Conservation (phyloP, 164 flowering plant species). For the Berberis thunbergii region DNA sequence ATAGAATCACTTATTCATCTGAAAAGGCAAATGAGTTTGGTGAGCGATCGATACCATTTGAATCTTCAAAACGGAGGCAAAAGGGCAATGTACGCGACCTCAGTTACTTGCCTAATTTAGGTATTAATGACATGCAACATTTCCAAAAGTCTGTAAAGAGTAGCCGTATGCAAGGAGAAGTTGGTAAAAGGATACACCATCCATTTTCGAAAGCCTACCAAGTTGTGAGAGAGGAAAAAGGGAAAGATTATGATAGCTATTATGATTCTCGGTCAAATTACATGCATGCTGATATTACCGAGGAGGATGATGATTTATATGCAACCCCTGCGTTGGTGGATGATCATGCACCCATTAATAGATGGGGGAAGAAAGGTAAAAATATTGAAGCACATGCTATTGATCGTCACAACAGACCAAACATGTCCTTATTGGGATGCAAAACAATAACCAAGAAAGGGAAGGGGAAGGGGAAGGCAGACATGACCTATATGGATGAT, state of each 20-base stretch:
- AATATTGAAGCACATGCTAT: conserved; percentile 22
- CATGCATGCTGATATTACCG: conserved; percentile 12
- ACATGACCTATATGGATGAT: conserved; percentile 21
- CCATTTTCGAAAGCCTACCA: conserved; percentile 25
- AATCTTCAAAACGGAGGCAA: conserved; percentile 19
- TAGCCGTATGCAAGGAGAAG: conserved; percentile 32
- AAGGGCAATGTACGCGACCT: conserved; percentile 36
- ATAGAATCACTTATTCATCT: conserved; percentile 23
- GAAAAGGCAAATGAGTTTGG: conserved; percentile 22
- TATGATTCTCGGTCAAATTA: conserved; percentile 20
- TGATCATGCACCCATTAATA: conserved; percentile 29
- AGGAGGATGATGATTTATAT: conserved; percentile 33
- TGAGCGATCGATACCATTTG: conserved; percentile 18
- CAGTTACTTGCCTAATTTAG: conserved; percentile 15
- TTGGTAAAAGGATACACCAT: conserved; percentile 24
- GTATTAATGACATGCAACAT: conserved; percentile 23
- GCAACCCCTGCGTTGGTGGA: conserved; percentile 20
- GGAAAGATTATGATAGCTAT: conserved; percentile 20
- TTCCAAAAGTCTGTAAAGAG: conserved; percentile 28
- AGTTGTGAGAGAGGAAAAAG: conserved; percentile 41
- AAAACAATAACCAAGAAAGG: conserved; percentile 15
- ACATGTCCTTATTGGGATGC: no score
- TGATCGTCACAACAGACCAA: no score
- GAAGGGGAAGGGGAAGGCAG: conserved; percentile 56
- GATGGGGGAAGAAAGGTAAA: conserved; percentile 39